Percentiles rank a stretch among this genome's conserved stretches.
Conservation (phyloP, 2,329 filamentous ascomycete genomes). For the Fusarium nodosum region DNA sequence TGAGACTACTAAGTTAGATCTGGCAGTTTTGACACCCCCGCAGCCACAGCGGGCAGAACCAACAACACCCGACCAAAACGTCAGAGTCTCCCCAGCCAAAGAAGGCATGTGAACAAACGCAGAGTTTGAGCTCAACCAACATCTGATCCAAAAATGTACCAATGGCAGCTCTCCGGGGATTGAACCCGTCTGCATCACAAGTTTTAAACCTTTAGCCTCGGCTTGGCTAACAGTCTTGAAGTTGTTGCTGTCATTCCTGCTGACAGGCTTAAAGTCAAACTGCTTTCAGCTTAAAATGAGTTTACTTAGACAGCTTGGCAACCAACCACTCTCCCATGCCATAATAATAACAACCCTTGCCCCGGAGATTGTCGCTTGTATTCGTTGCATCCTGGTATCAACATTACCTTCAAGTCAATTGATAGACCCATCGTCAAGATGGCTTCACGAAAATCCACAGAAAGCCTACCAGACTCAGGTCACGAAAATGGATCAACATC, state of each 20-base stretch:
- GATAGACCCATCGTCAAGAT: background rate
- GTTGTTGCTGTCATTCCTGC: background rate
- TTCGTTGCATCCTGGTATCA: background rate
- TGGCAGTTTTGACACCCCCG: background rate
- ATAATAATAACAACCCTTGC: background rate
- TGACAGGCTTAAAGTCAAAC: conserved; percentile 1
- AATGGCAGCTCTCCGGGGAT: background rate
- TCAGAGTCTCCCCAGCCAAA: background rate
- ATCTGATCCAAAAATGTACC: background rate
- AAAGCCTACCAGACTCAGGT: conserved; percentile 8
- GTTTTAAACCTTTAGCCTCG: background rate
- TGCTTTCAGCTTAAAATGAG: background rate
- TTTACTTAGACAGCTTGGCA: background rate
- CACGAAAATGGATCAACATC: conserved; percentile 9
- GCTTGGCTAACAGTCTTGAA: background rate
- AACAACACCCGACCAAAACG: conserved; percentile 1
- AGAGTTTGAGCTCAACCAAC: background rate
- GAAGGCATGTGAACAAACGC: background rate
- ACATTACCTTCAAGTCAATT: background rate
- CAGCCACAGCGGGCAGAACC: background rate
- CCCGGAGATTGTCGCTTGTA: background rate
- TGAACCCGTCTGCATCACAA: background rate
- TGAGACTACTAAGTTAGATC: no score
- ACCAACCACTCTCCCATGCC: background rate
- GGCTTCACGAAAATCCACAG: conserved; percentile 5